Base-by-base conservation (phyloP, 192 early-diverging fungal species). In the Coemansia sp. region DNA sequence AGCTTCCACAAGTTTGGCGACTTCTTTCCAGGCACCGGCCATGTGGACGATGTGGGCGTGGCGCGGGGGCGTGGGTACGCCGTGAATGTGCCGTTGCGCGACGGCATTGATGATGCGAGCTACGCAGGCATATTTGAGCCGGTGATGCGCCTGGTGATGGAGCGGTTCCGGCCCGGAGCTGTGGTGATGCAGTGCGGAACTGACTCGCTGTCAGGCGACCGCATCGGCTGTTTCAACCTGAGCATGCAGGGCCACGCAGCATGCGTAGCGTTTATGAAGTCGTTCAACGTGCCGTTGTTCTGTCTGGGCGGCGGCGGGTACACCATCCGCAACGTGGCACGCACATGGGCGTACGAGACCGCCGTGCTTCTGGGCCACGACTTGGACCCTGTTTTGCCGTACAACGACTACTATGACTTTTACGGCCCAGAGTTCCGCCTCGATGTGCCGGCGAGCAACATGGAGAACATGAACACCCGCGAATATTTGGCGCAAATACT, bases 1-100 rank as follows among this genome's bases (percentile, higher is more conserved):
- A 93, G 91, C 49, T 98, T 99, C 78, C 97, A 99, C 75, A 97
- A 97, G 84, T 96, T 93, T 74, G 97, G 97, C 39, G 93, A 99
- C 64, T 99, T 89, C 59, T 99, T 99, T 69, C 97, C 97, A 14
- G 97, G 97, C n/a, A 97, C 96, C 5, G 97, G 97, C 14, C 92
- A 95, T 71, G 78, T 99, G 21, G 72, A 85, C 86, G 97, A 99
- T 75, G 87, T 92, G 60, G 97, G 97, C 38, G 79, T 90, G 25
- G 90, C 90, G 24, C 77, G 87, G 48, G 97, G 97, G 39, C 91
- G 90, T 65, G 79, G 90, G 23, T 97, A 97, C 70, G 88, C 97
- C 0, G 91, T 99, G 32, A 99, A 99, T 67, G 90, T 98, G 60
- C 97, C 97, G 10, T 72, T 99, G 32, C 87, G 93, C 60, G 94